phyloP scores from a whole-genome alignment of 2,329 filamentous ascomycete genomes.

The Phaeoacremonium minimum region DNA sequence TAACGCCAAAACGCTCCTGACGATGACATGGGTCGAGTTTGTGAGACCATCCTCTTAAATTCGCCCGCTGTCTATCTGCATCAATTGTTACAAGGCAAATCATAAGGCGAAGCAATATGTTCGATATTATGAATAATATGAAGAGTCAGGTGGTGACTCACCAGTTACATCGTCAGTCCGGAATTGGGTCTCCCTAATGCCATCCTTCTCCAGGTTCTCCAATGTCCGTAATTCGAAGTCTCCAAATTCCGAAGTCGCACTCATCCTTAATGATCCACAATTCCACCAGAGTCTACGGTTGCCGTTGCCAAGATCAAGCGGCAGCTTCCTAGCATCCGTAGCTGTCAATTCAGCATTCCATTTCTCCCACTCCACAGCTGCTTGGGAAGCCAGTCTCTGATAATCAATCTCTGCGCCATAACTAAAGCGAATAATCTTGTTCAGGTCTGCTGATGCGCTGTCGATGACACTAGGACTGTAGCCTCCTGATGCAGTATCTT shows the following conservation, averaged over 20 bases:
- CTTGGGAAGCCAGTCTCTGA: conserved; percentile 3
- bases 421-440: conserved; percentile 6
- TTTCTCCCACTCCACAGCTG: conserved; percentile 3
- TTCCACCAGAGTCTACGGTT: conserved; percentile 5
- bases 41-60: conserved; percentile 1
- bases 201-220: conserved; percentile 2
- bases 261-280: conserved; percentile 1
- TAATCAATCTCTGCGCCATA: conserved; percentile 4
- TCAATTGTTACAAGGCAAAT: no score
- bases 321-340: conserved; percentile 1
- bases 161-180: conserved; percentile 1
- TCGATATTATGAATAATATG: no score
- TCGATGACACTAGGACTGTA: conserved; percentile 7
- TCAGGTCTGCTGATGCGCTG: conserved; percentile 17
- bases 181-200: conserved; percentile 3
- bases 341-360: not conserved
- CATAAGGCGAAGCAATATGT: no score
- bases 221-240: not conserved
- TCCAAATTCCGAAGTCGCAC: not conserved
- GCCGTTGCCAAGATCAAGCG: not conserved
- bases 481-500: conserved; percentile 2
- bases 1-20: not conserved
- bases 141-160: no score
- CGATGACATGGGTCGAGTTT: conserved; percentile 2
- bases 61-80: not conserved